Percentiles rank a stretch among this genome's conserved stretches.
Conservation (phyloP, 257 asterid species). For the Cinchona pubescens region DNA sequence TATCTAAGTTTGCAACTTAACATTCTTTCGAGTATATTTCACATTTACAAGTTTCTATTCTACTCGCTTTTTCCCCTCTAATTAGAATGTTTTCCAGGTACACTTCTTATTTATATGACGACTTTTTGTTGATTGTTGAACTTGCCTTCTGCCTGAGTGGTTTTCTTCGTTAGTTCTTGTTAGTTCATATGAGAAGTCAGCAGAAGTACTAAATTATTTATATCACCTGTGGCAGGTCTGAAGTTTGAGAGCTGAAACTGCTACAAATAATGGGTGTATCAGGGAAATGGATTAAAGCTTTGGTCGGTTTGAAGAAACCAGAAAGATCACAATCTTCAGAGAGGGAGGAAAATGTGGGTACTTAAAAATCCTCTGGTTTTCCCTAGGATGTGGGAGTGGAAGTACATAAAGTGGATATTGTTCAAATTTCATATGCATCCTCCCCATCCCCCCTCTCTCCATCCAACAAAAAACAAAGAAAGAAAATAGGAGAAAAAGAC, state of each 20-base stretch:
- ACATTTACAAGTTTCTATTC: conserved; percentile 1
- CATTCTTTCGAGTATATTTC: not conserved
- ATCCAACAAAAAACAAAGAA: not conserved
- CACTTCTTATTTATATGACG: not conserved
- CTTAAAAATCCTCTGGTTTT: not conserved
- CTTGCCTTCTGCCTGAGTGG: not conserved
- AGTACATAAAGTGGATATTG: not conserved
- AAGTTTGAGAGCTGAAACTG: conserved; percentile 17
- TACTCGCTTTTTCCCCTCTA: not conserved
- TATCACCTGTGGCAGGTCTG: conserved; percentile 42
- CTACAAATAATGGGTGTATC: conserved; percentile 68
- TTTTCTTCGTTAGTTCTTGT: conserved; percentile 4
- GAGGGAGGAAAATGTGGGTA: conserved; percentile 67
- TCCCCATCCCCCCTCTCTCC: not conserved
- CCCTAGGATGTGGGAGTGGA: not conserved
- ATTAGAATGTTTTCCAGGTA: not conserved
- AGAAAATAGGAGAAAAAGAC: not conserved
- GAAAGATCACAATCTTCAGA: conserved; percentile 62
- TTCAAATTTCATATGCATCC: conserved; percentile 3
- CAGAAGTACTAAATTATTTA: conserved; percentile 17
- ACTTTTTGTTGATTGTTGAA: not conserved
- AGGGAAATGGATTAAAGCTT: conserved; percentile 81
- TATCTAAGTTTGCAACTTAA: not conserved
- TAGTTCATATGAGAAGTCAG: conserved; percentile 1
- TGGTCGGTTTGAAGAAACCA: conserved; percentile 75